These are phyloP conservation scores for Rosa hybrid DNA, from an alignment of 331 rosid species.

Conservation along the genomic window DNA sequence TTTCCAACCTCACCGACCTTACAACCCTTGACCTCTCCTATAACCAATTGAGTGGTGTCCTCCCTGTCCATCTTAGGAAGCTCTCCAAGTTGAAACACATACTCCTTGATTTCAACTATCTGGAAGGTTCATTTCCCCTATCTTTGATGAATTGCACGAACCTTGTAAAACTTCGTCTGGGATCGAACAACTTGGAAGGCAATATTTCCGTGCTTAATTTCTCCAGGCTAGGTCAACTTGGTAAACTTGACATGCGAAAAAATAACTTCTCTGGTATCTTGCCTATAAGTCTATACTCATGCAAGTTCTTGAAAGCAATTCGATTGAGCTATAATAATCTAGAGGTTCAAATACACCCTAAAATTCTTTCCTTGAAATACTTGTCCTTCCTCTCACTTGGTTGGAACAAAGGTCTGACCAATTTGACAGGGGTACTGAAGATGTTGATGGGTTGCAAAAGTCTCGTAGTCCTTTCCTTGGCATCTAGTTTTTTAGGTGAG, in stretches of 20 bases:
- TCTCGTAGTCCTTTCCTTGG: too few species aligned
- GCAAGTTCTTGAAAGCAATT: not conserved
- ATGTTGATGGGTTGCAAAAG: too few species aligned
- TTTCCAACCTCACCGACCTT: too few species aligned
- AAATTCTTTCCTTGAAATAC: not conserved
- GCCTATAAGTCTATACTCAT: not conserved
- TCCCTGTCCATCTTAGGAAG: not conserved
- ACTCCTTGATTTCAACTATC: not conserved
- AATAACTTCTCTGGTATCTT: not conserved
- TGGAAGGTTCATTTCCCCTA: not conserved
- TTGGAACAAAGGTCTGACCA: too few species aligned
- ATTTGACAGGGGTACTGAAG: too few species aligned
- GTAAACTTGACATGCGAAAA: not conserved
- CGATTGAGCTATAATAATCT: not conserved
- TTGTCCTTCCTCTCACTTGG: not conserved
- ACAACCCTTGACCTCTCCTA: too few species aligned
- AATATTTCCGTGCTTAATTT: not conserved
- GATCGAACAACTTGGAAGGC: not conserved
- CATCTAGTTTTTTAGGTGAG: too few species aligned
- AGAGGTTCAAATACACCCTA: conserved; percentile 2
- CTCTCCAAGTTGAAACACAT: not conserved
- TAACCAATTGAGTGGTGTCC: not conserved
- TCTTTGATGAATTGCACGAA: not conserved
- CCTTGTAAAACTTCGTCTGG: not conserved
- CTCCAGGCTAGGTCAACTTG: not conserved